A percentile compares a stretch with the other conserved stretches of the same genome.
Evolutionary conservation across 805 yeast species (phyloP).

Genomic region (Saturnispora dispora): DNA sequence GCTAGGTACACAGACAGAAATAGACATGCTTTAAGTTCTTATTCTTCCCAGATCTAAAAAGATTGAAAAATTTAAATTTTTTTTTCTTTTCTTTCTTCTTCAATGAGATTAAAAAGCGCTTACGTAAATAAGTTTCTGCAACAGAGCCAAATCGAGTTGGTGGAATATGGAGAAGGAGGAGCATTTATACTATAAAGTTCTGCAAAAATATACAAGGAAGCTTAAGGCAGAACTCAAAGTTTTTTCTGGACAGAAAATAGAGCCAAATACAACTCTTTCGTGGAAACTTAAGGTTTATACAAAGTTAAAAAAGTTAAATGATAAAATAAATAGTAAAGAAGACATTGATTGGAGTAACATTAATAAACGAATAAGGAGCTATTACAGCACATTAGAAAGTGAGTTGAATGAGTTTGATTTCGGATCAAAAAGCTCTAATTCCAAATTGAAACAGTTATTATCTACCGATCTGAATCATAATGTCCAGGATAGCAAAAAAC

Average conservation of each 20-base stretch:
- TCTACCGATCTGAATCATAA: background rate
- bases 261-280: conserved; percentile 4
- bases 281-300: conserved; percentile 6
- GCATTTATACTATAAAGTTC: background rate
- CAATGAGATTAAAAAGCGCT: background rate
- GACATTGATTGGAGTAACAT: background rate
- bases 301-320: conserved; percentile 7
- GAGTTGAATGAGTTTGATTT: background rate
- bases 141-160: background rate
- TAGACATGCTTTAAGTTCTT: background rate
- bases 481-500: background rate
- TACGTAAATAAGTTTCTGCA: background rate
- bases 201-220: background rate
- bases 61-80: background rate
- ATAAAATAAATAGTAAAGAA: background rate
- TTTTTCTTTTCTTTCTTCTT: background rate
- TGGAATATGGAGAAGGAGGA: background rate
- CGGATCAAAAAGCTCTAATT: background rate
- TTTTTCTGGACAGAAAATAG: conserved; percentile 8
- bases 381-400: background rate
- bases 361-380: background rate
- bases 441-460: background rate
- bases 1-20: conserved; percentile 5
- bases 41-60: background rate
- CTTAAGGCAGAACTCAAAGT: conserved; percentile 6